A percentile compares a stretch with the other conserved stretches of the same genome.
phyloP scores from a whole-genome alignment of 352 stramenopile genomes.

The Pseudoperonospora humuli region DNA sequence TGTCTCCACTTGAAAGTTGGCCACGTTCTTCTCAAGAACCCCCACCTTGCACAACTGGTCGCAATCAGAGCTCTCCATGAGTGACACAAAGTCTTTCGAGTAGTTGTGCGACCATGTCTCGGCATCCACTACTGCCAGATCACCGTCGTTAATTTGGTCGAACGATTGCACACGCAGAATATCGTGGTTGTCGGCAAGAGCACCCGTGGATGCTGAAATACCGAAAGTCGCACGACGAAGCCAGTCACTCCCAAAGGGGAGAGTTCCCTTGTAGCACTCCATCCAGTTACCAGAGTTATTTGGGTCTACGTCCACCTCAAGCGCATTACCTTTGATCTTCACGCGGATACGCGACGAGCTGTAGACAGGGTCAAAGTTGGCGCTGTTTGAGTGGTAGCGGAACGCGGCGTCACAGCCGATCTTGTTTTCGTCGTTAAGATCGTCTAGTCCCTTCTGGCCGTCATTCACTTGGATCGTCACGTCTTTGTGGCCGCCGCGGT shows the following conservation, averaged over 20 bases:
- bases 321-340: slow-evolving; percentile 41
- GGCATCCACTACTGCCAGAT: slow-evolving; percentile 45
- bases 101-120: slow-evolving; percentile 79
- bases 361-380: slow-evolving; percentile 61
- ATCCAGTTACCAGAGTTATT: slow-evolving; percentile 46
- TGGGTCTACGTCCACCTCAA: slow-evolving; percentile 61
- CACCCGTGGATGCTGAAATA: slow-evolving; percentile 68
- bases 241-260: slow-evolving; percentile 67
- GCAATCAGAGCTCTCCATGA: slow-evolving; percentile 50
- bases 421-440: slow-evolving; percentile 64
- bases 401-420: slow-evolving; percentile 69
- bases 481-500: slow-evolving; percentile 73
- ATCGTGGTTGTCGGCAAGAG: slow-evolving; percentile 80
- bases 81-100: slow-evolving; percentile 69
- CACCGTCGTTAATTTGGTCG: slow-evolving; percentile 49
- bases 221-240: slow-evolving; percentile 53
- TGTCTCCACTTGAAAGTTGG: slow-evolving; percentile 75
- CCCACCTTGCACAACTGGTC: slow-evolving; percentile 77
- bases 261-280: slow-evolving; percentile 52
- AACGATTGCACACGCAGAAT: slow-evolving; percentile 60
- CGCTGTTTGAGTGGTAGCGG: slow-evolving; percentile 67
- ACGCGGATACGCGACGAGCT: slow-evolving; percentile 60
- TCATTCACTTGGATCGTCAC: slow-evolving; percentile 76
- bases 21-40: slow-evolving; percentile 74
- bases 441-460: slow-evolving; percentile 57